phyloP scores from a whole-genome alignment of 352 stramenopile species.

The Sclerospora graminicola region DNA sequence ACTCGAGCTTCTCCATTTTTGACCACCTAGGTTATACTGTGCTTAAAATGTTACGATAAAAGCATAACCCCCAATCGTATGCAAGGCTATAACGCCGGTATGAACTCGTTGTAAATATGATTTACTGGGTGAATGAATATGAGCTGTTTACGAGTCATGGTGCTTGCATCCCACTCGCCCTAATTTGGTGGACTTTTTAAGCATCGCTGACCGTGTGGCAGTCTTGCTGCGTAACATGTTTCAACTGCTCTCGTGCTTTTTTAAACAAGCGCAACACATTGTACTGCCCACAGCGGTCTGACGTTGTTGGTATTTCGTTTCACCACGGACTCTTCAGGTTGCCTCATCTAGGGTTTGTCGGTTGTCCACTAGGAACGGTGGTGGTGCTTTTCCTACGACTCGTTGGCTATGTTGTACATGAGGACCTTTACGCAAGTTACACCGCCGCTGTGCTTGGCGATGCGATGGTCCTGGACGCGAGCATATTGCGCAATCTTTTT shows the following conservation, averaged over 20 bases:
- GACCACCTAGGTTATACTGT: background rate
- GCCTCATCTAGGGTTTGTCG: constrained; percentile 57
- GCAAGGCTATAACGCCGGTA: constrained; percentile 69
- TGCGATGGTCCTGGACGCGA: constrained; percentile 40
- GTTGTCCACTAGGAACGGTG: constrained; percentile 60
- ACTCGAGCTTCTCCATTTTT: constrained; percentile 9
- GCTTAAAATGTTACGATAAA: constrained; percentile 2
- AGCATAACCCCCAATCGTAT: too few relatives aligned
- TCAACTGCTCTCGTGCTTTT: constrained; percentile 65
- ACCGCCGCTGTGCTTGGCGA: constrained; percentile 40
- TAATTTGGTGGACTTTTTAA: constrained; percentile 66
- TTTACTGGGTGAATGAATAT: constrained; percentile 51
- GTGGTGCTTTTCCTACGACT: constrained; percentile 44
- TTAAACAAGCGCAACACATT: constrained; percentile 65
- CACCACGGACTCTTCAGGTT: constrained; percentile 56
- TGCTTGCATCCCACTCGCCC: constrained; percentile 55
- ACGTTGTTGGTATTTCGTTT: constrained; percentile 45
- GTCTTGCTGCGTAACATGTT: constrained; percentile 78
- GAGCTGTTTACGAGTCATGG: constrained; percentile 43
- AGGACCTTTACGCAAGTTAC: constrained; percentile 39
- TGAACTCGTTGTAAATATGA: constrained; percentile 80
- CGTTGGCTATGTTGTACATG: constrained; percentile 62
- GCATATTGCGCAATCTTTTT: constrained; percentile 37
- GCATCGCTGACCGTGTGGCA: constrained; percentile 33
- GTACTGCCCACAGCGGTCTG: constrained; percentile 24